phyloP scores from a whole-genome alignment of 2,329 filamentous ascomycete species.

The Passalora sequoiae region DNA sequence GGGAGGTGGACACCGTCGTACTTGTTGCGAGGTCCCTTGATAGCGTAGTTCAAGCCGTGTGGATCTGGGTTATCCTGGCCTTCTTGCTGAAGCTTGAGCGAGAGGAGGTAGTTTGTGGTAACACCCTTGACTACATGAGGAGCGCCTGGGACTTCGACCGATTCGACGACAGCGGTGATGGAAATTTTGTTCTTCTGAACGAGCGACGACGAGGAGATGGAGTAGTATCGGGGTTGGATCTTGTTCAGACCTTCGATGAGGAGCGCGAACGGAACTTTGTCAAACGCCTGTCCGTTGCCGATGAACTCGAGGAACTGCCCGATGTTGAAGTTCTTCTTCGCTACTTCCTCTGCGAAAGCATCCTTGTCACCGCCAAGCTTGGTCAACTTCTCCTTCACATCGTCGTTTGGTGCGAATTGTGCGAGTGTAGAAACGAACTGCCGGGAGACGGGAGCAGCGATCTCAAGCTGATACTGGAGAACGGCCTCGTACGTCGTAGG shows the following conservation, averaged over 20 bases:
- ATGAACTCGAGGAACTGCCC: constrained; percentile 73
- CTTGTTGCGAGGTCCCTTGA: constrained; percentile 88
- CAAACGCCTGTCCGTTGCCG: constrained; percentile 70
- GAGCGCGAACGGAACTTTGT: constrained; percentile 83
- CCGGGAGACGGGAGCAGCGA: constrained; percentile 89
- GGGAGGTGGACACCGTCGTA: constrained; percentile 94
- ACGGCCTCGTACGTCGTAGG: constrained; percentile 95
- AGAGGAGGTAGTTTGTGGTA: constrained; percentile 91
- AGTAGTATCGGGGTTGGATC: constrained; percentile 97
- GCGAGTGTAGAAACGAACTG: constrained; percentile 86
- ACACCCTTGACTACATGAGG: constrained; percentile 83
- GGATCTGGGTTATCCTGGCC: constrained; percentile 75
- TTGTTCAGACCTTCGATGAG: constrained; percentile 92
- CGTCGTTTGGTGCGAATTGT: constrained; percentile 81
- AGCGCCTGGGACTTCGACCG: constrained; percentile 68
- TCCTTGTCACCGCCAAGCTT: constrained; percentile 90
- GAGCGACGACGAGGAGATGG: constrained; percentile 92
- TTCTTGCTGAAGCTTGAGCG: constrained; percentile 94
- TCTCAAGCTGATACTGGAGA: constrained; percentile 92
- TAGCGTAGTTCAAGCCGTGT: constrained; percentile 78
- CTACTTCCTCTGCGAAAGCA: constrained; percentile 84
- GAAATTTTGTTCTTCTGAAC: constrained; percentile 94
- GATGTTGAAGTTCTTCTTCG: constrained; percentile 79
- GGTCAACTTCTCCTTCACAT: constrained; percentile 78
- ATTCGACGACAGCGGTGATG: constrained; percentile 91